A percentile compares a stretch with the other conserved stretches of the same genome.
Evolutionary conservation across 208 protist species (phyloP).

Genomic region (Trypanosoma scelopori): DNA sequence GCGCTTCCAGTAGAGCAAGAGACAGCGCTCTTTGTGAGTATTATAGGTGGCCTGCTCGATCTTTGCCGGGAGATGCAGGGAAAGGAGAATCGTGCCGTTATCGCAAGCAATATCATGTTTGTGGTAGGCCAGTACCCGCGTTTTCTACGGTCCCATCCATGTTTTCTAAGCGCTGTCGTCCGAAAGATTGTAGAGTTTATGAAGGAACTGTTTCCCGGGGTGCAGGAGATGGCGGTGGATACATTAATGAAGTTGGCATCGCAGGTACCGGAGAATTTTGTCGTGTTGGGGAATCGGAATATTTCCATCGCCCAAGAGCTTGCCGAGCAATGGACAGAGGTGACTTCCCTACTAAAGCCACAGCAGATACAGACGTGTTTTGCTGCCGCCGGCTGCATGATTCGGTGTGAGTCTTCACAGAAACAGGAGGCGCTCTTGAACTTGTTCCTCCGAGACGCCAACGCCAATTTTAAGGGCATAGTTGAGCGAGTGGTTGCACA

Average conservation of each 20-base stretch:
- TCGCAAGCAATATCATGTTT: constrained; percentile 99
- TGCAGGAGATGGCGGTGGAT: constrained; percentile 99
- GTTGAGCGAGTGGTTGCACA: constrained; percentile 52
- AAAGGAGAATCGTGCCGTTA: constrained; percentile 98
- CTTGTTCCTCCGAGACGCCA: constrained; percentile 92
- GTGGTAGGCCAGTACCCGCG: constrained; percentile 99
- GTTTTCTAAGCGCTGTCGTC: constrained; percentile 98
- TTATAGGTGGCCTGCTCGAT: constrained; percentile 97
- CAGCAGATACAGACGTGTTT: constrained; percentile 97
- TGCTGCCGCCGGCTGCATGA: constrained; percentile 96
- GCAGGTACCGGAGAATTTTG: constrained; percentile 93
- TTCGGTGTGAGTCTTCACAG: constrained; percentile 56
- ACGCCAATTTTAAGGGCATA: constrained; percentile 71
- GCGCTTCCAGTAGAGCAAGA: constrained; percentile 96
- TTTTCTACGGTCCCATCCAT: constrained; percentile 96
- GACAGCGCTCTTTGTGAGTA: constrained; percentile 96
- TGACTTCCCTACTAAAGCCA: constrained; percentile 92
- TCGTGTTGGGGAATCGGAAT: constrained; percentile 27
- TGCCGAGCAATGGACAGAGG: constrained; percentile 75
- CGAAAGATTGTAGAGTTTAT: constrained; percentile 99
- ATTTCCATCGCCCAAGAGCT: constrained; percentile 93
- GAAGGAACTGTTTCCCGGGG: constrained; percentile 97
- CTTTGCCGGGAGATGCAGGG: constrained; percentile 95
- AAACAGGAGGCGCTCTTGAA: constrained; percentile 60
- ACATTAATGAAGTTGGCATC: constrained; percentile 99